Evolutionary conservation across 306 rosid genomes (phyloP).

Genomic region (Alnus rubra): DNA sequence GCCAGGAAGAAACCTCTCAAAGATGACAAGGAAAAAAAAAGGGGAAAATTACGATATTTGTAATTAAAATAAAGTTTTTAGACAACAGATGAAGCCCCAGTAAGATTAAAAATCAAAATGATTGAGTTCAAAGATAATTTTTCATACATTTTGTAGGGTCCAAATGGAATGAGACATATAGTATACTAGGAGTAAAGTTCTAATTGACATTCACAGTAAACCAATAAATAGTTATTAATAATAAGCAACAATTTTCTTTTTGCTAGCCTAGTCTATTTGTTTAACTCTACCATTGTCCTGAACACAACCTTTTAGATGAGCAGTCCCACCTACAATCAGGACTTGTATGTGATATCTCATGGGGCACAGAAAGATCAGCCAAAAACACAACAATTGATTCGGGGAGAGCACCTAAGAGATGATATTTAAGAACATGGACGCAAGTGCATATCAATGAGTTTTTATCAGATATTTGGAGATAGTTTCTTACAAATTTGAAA

Average conservation of each 20-base stretch:
- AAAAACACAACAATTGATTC: not conserved
- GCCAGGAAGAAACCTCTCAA: not conserved
- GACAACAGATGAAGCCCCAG: constrained; percentile 14
- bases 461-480: not conserved
- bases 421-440: not conserved
- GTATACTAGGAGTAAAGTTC: not conserved
- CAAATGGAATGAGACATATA: not conserved
- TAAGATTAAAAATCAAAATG: not conserved
- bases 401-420: too few species aligned
- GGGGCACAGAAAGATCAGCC: not conserved
- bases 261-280: not conserved
- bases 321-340: not conserved
- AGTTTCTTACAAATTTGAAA: constrained; percentile 14
- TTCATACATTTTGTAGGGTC: not conserved
- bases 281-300: not conserved
- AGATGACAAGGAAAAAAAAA: not conserved
- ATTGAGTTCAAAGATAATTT: not conserved
- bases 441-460: not conserved
- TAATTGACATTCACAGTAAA: not conserved
- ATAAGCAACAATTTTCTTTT: not conserved
- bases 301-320: not conserved
- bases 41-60: not conserved
- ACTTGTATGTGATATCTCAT: not conserved
- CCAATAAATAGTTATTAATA: not conserved
- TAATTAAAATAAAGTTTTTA: not conserved